Conservation (phyloP, 768 basidiomycete species). For the Russula ochroleuca region DNA sequence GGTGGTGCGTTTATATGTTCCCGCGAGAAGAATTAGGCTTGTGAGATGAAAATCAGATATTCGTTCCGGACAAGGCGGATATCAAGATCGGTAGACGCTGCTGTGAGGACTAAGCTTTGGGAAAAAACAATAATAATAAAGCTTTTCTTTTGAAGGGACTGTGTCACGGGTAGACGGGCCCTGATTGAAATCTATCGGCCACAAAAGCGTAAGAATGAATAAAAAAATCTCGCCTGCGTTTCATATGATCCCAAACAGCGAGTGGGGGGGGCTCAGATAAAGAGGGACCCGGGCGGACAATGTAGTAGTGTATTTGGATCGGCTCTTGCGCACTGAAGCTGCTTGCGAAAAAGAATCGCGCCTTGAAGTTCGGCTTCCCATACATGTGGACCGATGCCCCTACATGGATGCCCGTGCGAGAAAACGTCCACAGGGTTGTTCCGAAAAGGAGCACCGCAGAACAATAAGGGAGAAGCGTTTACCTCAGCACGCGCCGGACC, state of each 20-base stretch:
- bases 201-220: conserved; percentile 1
- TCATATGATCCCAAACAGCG: not conserved
- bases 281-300: not conserved
- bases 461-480: conserved; percentile 27
- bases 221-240: not conserved
- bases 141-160: conserved; percentile 11
- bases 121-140: conserved; percentile 18
- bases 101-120: conserved; percentile 8
- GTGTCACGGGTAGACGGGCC: conserved; percentile 5
- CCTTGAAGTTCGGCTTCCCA: conserved; percentile 8
- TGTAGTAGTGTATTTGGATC: not conserved
- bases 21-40: conserved; percentile 15
- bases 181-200: conserved; percentile 12
- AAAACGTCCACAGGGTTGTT: not conserved
- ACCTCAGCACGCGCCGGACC: conserved; percentile 20
- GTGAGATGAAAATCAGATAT: conserved; percentile 26
- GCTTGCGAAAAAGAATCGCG: not conserved
- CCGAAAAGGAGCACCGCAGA: conserved; percentile 15
- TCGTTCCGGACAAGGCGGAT: conserved; percentile 19
- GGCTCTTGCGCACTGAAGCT: not conserved
- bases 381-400: not conserved
- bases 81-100: conserved; percentile 23
- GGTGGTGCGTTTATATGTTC: conserved; percentile 23
- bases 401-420: not conserved
- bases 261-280: not conserved